Percentiles rank a stretch among this genome's conserved stretches.
phyloP scores from a whole-genome alignment of 352 stramenopile genomes.

The Phytophthora agathidicida region DNA sequence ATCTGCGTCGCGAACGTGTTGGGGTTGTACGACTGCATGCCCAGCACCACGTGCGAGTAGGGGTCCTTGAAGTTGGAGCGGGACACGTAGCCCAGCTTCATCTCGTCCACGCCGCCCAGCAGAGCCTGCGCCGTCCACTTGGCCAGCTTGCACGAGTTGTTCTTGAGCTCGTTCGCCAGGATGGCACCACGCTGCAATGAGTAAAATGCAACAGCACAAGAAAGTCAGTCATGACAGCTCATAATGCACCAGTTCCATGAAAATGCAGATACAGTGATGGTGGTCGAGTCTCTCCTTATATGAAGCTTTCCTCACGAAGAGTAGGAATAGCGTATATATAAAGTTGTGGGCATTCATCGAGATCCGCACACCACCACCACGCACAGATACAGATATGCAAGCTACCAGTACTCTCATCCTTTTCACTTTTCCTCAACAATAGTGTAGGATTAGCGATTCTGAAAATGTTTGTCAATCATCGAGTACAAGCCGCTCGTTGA shows the following conservation, averaged over 20 bases:
- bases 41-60: slow-evolving; percentile 96
- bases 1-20: slow-evolving; percentile 98
- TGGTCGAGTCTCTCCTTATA: slow-evolving; percentile 35
- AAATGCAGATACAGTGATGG: slow-evolving; percentile 7
- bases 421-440: slow-evolving; percentile 28
- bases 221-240: slow-evolving; percentile 12
- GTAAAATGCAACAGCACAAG: slow-evolving; percentile 7
- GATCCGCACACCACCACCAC: slow-evolving; percentile 26
- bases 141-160: slow-evolving; percentile 98
- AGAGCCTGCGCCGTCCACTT: slow-evolving; percentile 98
- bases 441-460: slow-evolving; percentile 41
- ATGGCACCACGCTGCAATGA: slow-evolving; percentile 92
- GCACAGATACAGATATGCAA: slow-evolving; percentile 3
- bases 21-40: slow-evolving; percentile 97
- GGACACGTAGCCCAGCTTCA: slow-evolving; percentile 98
- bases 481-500: slow-evolving; percentile 12
- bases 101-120: slow-evolving; percentile 95
- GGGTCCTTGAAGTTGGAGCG: slow-evolving; percentile 94
- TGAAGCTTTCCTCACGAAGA: slow-evolving; percentile 36
- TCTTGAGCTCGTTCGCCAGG: slow-evolving; percentile 98
- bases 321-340: slow-evolving; percentile 70
- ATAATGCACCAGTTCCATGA: background rate
- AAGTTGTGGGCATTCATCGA: slow-evolving; percentile 68
- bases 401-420: slow-evolving; percentile 18
- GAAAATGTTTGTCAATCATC: slow-evolving; percentile 29